phyloP scores from a whole-genome alignment of 2,329 filamentous ascomycete genomes.

The Macrophomina phaseolina region DNA sequence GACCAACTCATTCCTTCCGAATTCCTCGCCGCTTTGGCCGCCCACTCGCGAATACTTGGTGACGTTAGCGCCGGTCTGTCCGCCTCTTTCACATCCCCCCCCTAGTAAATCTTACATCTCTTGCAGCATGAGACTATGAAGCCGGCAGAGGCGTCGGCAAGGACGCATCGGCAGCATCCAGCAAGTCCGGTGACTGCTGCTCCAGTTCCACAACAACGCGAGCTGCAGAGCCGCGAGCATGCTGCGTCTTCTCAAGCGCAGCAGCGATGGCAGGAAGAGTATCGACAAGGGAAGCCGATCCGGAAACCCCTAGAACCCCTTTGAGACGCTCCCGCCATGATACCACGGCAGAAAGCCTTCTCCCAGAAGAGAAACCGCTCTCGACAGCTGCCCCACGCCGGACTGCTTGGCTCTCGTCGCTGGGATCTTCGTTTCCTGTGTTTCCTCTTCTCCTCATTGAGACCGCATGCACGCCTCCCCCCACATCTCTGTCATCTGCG shows the following conservation, averaged over 20 bases:
- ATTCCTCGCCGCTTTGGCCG: constrained; percentile 3
- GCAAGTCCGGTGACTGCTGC: neutral
- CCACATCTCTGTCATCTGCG: constrained; percentile 56
- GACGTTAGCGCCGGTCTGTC: neutral
- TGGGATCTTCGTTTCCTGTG: neutral
- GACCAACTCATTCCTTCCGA: constrained; percentile 46
- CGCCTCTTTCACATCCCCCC: neutral
- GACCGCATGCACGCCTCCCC: neutral
- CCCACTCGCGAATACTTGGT: constrained; percentile 19
- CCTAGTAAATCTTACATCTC: neutral
- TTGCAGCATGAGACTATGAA: neutral
- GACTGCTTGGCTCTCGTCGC: neutral
- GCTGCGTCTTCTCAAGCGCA: neutral
- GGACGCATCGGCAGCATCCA: neutral
- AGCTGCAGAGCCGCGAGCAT: neutral
- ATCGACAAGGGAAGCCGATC: neutral
- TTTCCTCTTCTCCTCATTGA: constrained; percentile 2
- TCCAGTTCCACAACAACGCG: too few species aligned
- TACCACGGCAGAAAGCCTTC: neutral
- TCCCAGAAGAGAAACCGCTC: neutral
- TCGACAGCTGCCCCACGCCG: too few species aligned
- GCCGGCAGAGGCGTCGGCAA: neutral
- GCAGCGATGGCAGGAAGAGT: neutral
- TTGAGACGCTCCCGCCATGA: neutral
- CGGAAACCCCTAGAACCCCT: neutral